Percentiles rank a stretch among this genome's conserved stretches.
These are phyloP conservation scores for Arachnopeziza araneosa DNA, from an alignment of 2,329 filamentous ascomycete genomes.

Conservation along the genomic window DNA sequence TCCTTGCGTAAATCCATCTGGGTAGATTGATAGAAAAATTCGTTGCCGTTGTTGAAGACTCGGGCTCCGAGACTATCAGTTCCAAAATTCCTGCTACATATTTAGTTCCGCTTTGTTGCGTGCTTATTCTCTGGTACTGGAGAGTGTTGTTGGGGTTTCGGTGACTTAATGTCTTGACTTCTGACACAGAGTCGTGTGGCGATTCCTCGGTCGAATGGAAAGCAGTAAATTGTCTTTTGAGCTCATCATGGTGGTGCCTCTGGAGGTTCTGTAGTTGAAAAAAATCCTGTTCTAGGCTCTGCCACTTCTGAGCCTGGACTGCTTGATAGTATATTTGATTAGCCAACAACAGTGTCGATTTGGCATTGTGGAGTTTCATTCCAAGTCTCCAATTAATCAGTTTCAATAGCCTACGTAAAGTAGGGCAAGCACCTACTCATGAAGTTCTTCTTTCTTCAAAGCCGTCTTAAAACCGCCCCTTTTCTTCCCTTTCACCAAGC, in stretches of 20 bases:
- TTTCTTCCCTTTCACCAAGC: not conserved
- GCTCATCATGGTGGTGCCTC: not conserved
- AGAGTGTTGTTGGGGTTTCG: not conserved
- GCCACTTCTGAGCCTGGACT: slow-evolving; percentile 7
- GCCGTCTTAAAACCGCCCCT: slow-evolving; percentile 1
- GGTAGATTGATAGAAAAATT: slow-evolving; percentile 3
- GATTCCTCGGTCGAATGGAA: not conserved
- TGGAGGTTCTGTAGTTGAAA: not conserved
- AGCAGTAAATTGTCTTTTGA: not conserved
- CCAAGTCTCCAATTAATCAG: not conserved
- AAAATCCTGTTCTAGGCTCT: slow-evolving; percentile 4
- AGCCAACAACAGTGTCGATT: slow-evolving; percentile 6
- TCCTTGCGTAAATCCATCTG: slow-evolving; percentile 5
- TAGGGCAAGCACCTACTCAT: not conserved
- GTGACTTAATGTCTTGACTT: not conserved
- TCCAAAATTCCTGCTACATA: not conserved
- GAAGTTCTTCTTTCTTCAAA: slow-evolving; percentile 3
- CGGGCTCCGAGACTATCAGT: not conserved
- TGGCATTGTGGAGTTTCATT: slow-evolving; percentile 6
- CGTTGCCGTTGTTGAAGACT: not conserved
- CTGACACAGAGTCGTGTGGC: not conserved
- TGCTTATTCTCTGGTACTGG: not conserved
- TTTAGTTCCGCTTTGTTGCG: not conserved
- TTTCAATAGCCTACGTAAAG: not conserved
- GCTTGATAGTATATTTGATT: slow-evolving; percentile 8